Conservation (phyloP, 2,329 filamentous ascomycete genomes). For the Alternaria angustiovoidea region DNA sequence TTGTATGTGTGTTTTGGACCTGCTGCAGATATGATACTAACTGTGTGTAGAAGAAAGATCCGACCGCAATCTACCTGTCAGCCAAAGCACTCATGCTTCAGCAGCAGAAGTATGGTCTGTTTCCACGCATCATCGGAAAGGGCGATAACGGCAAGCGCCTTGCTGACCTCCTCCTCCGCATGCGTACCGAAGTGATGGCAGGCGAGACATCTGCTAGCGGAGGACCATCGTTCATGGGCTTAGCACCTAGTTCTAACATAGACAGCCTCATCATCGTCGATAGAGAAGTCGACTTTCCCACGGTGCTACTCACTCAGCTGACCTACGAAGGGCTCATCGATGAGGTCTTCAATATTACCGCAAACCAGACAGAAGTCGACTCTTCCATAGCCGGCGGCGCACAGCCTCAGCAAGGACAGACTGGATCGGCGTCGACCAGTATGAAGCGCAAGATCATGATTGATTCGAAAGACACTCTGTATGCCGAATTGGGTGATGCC, state of each 20-base stretch:
- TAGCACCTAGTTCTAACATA: constrained; percentile 84
- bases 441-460: constrained; percentile 87
- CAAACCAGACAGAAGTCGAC: constrained; percentile 93
- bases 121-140: constrained; percentile 93
- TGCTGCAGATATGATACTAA: constrained; percentile 29
- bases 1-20: constrained; percentile 60
- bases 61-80: constrained; percentile 86
- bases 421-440: constrained; percentile 56
- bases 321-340: constrained; percentile 97
- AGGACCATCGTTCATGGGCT: constrained; percentile 65
- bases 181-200: constrained; percentile 87
- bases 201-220: constrained; percentile 73
- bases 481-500: constrained; percentile 83
- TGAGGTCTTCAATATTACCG: constrained; percentile 88
- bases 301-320: constrained; percentile 88
- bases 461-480: constrained; percentile 88
- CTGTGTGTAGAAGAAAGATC: constrained; percentile 73
- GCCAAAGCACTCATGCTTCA: constrained; percentile 94
- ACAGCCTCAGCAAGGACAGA: constrained; percentile 65
- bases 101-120: constrained; percentile 89
- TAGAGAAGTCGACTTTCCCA: constrained; percentile 92
- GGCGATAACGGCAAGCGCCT: constrained; percentile 92
- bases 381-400: constrained; percentile 85
- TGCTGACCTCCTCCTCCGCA: constrained; percentile 84
- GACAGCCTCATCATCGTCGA: constrained; percentile 96